These are phyloP conservation scores for Meripilus lineatus DNA, from an alignment of 1,284 basidiomycete species.

Conservation along the genomic window DNA sequence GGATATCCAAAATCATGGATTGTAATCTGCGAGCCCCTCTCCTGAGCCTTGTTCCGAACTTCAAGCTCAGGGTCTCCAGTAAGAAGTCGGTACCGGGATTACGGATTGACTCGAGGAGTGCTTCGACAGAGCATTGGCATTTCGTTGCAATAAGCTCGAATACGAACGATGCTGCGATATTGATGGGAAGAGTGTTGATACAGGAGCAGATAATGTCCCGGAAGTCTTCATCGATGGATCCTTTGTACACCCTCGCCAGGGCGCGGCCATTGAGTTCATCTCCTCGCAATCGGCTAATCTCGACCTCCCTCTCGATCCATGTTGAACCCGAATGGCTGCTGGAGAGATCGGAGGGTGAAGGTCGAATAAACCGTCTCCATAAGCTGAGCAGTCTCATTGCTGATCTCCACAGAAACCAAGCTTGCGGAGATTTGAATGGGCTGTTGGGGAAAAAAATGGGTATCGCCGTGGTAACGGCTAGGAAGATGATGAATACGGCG, in stretches of 20 bases:
- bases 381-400: not conserved
- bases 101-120: conserved; percentile 10
- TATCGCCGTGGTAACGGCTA: conserved; percentile 15
- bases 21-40: conserved; percentile 7
- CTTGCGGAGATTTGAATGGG: conserved; percentile 25
- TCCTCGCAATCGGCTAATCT: not conserved
- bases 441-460: conserved; percentile 18
- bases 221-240: conserved; percentile 13
- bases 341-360: not conserved
- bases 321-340: not conserved
- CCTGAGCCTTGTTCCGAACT: conserved; percentile 2
- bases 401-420: conserved; percentile 14
- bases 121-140: conserved; percentile 3
- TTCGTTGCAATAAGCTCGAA: conserved; percentile 12
- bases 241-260: conserved; percentile 12
- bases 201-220: conserved; percentile 12
- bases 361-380: not conserved
- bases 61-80: conserved; percentile 6
- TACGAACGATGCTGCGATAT: conserved; percentile 10
- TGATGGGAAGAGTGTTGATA: conserved; percentile 11
- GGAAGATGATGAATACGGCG: conserved; percentile 15
- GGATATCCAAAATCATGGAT: conserved; percentile 10
- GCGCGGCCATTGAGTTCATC: conserved; percentile 14
- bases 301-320: conserved; percentile 19
- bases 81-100: not conserved